A percentile compares a stretch with the other conserved stretches of the same genome.
These are phyloP conservation scores for Exophiala calicioides DNA, from an alignment of 2,329 filamentous ascomycete species.

Conservation along the genomic window DNA sequence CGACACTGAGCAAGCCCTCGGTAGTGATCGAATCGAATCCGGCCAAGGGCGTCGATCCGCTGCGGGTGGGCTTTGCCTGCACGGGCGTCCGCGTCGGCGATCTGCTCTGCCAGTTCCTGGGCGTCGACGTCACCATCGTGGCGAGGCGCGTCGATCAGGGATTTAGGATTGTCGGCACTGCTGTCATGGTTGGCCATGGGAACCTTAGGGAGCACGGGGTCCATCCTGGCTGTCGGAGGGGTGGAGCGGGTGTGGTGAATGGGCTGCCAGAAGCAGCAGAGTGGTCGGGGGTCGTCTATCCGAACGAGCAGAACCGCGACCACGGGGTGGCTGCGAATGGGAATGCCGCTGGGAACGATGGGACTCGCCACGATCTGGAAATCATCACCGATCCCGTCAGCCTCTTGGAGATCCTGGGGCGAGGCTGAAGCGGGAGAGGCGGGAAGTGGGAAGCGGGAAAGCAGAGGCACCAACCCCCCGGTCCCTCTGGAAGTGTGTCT, in stretches of 20 bases:
- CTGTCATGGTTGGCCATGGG: conserved; percentile 23
- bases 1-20: conserved; percentile 13
- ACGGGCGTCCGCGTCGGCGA: conserved; percentile 23
- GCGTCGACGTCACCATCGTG: conserved; percentile 25
- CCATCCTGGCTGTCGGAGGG: conserved; percentile 15
- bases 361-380: not conserved
- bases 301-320: not conserved
- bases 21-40: conserved; percentile 27
- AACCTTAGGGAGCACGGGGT: conserved; percentile 13
- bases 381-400: conserved; percentile 10
- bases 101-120: conserved; percentile 25
- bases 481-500: too few relatives aligned
- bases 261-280: not conserved
- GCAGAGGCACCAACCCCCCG: too few relatives aligned
- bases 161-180: conserved; percentile 22
- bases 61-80: conserved; percentile 29
- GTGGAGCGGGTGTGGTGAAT: not conserved
- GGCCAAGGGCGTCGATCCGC: conserved; percentile 5
- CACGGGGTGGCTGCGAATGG: not conserved
- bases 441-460: too few relatives aligned
- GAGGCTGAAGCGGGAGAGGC: not conserved
- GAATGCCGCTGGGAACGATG: not conserved
- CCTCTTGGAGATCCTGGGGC: conserved; percentile 5
- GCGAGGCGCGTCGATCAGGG: conserved; percentile 18
- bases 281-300: conserved; percentile 5